Evolutionary conservation across 495 filamentous ascomycete genomes (phyloP), one percentile per base, ranked within the genome.

Genomic region (Thermothielavioides terrestris): DNA sequence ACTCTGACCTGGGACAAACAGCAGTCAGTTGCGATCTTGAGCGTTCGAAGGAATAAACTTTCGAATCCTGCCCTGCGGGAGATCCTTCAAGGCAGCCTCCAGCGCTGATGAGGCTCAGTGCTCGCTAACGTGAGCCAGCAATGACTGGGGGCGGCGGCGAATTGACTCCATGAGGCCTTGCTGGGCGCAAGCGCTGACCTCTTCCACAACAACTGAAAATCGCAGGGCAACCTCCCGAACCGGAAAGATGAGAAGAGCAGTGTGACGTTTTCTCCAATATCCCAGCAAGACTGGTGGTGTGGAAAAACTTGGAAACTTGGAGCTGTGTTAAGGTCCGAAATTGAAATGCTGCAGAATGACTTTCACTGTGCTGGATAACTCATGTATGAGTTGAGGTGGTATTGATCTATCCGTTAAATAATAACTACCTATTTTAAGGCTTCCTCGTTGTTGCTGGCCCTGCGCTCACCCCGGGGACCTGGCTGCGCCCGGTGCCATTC

Each of bases 391-490:
- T 15, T 23, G n/a, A n/a, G n/a, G n/a, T 23, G 49, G 39, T 35
- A 38, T 28, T 32, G 15, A 23, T 31, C 41, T 22, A 42, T 28
- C 41, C 22, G 0, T 37, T 6, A 20, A 17, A n/a, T n/a, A n/a
- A n/a, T n/a, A n/a, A n/a, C n/a, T n/a, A n/a, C 22, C n/a, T 28
- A 28, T 45, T 21, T 37, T 38, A 22, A 11, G 32, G 30, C 32
- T 25, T 30, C 12, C 21, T 15, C 50, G n/a, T n/a, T n/a, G n/a
- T 25, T 6, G 22, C 36, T 39, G 50, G 36, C 20, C 22, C 28
- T 53, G 50, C 42, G 25, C 21, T 2, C 50, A 53, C 50, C 2
- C 50, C 42, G 15, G 44, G 43, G 28, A 14, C 25, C 14, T n/a
- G 6, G 0, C 6, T 20, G 14, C 20, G 11, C 20, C 8, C 2